Evolutionary conservation across 1,139 yeast species (phyloP).

Genomic region (Hansenula lynferdii): DNA sequence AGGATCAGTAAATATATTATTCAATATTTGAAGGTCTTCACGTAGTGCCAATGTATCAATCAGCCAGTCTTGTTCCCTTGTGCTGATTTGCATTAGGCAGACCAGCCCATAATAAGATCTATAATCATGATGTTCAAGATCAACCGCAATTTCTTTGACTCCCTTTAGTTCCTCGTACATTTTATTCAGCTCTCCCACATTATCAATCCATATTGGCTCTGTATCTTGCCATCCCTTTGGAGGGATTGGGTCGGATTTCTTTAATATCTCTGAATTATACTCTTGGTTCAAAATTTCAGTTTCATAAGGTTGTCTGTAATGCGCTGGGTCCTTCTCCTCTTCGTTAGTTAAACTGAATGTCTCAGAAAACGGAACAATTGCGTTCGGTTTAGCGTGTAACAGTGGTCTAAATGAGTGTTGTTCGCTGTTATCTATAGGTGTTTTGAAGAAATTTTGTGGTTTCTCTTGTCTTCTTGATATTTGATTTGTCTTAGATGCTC

Average conservation of each 20-base stretch:
- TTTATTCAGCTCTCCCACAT: slow-evolving; percentile 40
- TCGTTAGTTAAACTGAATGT: slow-evolving; percentile 38
- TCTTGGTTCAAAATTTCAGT: slow-evolving; percentile 67
- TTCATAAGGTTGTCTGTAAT: slow-evolving; percentile 78
- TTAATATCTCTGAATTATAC: slow-evolving; percentile 58
- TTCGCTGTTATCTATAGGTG: slow-evolving; percentile 64
- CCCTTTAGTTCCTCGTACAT: slow-evolving; percentile 52
- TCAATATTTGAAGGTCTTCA: slow-evolving; percentile 63
- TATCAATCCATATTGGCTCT: slow-evolving; percentile 70
- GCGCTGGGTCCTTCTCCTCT: slow-evolving; percentile 44
- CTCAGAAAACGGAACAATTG: slow-evolving; percentile 51
- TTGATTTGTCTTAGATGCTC: slow-evolving; percentile 16
- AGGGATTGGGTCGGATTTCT: slow-evolving; percentile 44
- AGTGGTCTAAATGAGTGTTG: slow-evolving; percentile 72
- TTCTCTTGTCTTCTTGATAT: slow-evolving; percentile 41
- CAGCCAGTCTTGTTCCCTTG: slow-evolving; percentile 77
- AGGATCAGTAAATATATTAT: slow-evolving; percentile 78
- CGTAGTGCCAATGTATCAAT: slow-evolving; percentile 74
- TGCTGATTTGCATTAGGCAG: slow-evolving; percentile 90
- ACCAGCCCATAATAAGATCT: slow-evolving; percentile 89
- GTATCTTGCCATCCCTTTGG: slow-evolving; percentile 64
- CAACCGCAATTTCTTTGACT: slow-evolving; percentile 79
- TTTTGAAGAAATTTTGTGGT: slow-evolving; percentile 66
- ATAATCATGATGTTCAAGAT: slow-evolving; percentile 93
- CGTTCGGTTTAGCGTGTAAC: slow-evolving; percentile 66